Base-by-base conservation (phyloP, 257 asterid genomes). In the Jasminum sambac region DNA sequence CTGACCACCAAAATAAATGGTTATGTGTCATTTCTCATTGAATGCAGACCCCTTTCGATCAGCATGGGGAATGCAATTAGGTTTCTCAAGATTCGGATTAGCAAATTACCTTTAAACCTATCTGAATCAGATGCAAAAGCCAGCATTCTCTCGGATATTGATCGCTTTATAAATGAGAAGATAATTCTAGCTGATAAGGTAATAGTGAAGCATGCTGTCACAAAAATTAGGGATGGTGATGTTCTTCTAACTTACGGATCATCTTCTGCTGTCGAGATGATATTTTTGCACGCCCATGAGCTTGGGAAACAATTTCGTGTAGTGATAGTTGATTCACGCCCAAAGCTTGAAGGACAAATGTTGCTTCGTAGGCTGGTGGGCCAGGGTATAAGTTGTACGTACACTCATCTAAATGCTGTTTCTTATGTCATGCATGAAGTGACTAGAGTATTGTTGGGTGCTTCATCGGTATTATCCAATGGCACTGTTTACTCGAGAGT, bases 401-500 rank as follows among this genome's bases (percentile, higher is more conserved):
- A 92, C 72, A 88, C 94, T 41, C 96, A 88, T 80, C 74, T 92
- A 65, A 92, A 92, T 79, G 96, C 96, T 46, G 84, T 92, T 77
- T 90, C 96, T 64, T 90, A 90, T 67, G 68, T 90, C 72, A 90
- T 92, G 96, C 96, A 83, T 69, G 95, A 92, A 82, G 96, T 80
- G 64, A 90, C 87, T 21, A 79, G 87, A 74, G 97, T 90, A 26
- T 80, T 92, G 79, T 79, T 92, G 85, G 97, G 97, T 23, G 97
- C 98, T 68, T 79, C 98, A 11, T 92, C 96, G 10, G 88, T 90
- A 57, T 74, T 88, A 74, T 88, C 96, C 66, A 90, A 90, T 77
- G 98, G 98, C 75, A 92, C 90, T 5, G 92, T 92, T 59, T 92
- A 92, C 78, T 92, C 98, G 17, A 90, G 98, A 79, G 96, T 86